Conservation (phyloP, 2,329 filamentous ascomycete genomes). For the Drechslera avenae region DNA sequence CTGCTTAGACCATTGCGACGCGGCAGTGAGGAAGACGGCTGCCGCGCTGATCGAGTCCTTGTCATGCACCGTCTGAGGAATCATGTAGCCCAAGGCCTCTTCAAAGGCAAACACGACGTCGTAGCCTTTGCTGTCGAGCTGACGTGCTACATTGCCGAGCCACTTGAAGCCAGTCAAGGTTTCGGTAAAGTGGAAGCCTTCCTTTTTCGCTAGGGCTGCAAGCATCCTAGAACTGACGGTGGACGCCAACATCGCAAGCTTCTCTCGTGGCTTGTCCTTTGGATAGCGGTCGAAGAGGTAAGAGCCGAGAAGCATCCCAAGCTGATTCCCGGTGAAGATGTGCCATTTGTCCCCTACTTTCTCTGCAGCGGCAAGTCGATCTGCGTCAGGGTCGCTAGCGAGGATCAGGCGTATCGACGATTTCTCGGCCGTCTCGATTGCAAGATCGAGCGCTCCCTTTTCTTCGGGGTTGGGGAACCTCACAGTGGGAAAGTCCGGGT, state of each 20-base stretch:
- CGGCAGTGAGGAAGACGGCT: constrained; percentile 62
- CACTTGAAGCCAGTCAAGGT: constrained; percentile 72
- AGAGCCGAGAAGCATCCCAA: constrained; percentile 65
- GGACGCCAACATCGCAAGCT: constrained; percentile 64
- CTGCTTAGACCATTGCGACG: constrained; percentile 57
- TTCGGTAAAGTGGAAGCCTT: constrained; percentile 63
- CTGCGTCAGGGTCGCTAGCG: constrained; percentile 69
- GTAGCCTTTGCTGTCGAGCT: constrained; percentile 56
- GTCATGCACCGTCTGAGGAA: constrained; percentile 65
- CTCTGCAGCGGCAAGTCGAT: constrained; percentile 66
- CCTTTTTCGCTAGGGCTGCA: constrained; percentile 58
- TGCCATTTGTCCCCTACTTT: constrained; percentile 63
- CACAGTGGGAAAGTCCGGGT: constrained; percentile 68
- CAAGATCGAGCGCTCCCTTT: constrained; percentile 64
- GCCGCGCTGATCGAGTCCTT: constrained; percentile 69
- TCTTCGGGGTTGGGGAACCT: constrained; percentile 70
- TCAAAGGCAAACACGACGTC: constrained; percentile 65
- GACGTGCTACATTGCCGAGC: constrained; percentile 65
- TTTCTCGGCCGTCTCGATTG: constrained; percentile 60
- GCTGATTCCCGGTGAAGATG: constrained; percentile 68
- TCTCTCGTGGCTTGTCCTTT: constrained; percentile 41
- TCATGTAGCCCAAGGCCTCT: constrained; percentile 71
- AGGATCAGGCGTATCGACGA: constrained; percentile 59
- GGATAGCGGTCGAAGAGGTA: constrained; percentile 59
- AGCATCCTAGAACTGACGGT: constrained; percentile 70